Conservation (phyloP, 441 rosid species). For the Viola pubescens region DNA sequence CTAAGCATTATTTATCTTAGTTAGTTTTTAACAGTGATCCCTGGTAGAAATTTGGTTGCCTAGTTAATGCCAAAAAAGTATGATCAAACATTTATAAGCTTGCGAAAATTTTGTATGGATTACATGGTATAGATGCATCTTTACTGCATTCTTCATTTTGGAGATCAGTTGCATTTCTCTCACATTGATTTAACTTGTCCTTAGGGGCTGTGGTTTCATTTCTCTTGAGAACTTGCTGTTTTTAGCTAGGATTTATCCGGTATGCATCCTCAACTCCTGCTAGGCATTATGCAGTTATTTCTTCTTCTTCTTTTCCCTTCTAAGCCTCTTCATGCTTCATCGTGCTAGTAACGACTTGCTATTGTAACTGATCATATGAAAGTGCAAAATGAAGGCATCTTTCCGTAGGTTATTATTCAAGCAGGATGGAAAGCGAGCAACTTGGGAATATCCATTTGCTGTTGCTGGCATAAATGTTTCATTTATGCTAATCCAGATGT, state of each 20-base stretch:
- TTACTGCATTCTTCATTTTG: no score
- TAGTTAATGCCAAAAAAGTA: no score
- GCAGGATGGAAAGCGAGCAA: constrained; percentile 69
- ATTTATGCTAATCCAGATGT: constrained; percentile 89
- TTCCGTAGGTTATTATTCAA: constrained; percentile 85
- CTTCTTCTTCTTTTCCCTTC: background rate
- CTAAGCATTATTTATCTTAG: no score
- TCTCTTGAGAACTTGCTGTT: constrained; percentile 83
- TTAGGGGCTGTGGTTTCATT: constrained; percentile 88
- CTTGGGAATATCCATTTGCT: constrained; percentile 97
- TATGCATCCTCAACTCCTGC: constrained; percentile 24
- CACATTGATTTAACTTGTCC: constrained; percentile 8
- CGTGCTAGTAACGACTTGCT: constrained; percentile 10
- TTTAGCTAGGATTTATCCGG: constrained; percentile 82
- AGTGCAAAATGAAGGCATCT: constrained; percentile 70
- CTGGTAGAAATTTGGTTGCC: no score
- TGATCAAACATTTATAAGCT: no score
- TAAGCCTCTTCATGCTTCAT: constrained; percentile 5
- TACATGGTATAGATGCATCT: no score
- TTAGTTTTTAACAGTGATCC: no score
- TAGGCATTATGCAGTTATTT: background rate
- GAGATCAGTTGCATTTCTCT: background rate
- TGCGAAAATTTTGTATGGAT: no score
- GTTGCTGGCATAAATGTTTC: constrained; percentile 94
- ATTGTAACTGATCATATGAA: constrained; percentile 36